Evolutionary conservation across 192 early-diverging fungal genomes (phyloP), one percentile per base, ranked within the genome.

Genomic region (Coemansia umbellata): DNA sequence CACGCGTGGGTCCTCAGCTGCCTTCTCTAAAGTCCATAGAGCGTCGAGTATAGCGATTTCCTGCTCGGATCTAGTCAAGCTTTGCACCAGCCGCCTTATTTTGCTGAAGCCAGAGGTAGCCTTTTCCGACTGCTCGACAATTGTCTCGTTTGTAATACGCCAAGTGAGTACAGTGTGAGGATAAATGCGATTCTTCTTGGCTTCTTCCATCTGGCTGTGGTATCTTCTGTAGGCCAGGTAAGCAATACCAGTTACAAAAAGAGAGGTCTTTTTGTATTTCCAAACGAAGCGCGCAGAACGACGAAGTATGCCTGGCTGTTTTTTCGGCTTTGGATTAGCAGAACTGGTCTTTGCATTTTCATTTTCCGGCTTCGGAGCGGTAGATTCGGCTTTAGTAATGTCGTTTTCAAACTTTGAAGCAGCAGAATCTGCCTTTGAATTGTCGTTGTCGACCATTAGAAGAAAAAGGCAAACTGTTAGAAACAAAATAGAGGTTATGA

Each of bases 1-100:
- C 45, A 82, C 49, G 18, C 81, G 61, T 24, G 68, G 67, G 32
- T 82, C 81, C 17, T 75, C 68, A 13, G 75, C 76, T 8, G 78
- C 81, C 28, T 66, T 66, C 50, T 78, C 72, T 5, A 80, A 53
- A 0, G 76, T 60, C 2, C 53, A 50, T 3, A 82, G 65, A 15
- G 75, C 66, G 19, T 78, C 63, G 9, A 76, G 48, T 40, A 82
- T 45, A 6, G 62, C 61, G 0, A 63, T 50, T 22, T 58, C 39
- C 37, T 53, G n/a, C n/a, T n/a, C n/a, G n/a, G n/a, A n/a, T n/a
- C n/a, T n/a, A n/a, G n/a, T n/a, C n/a, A n/a, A n/a, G n/a, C n/a
- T n/a, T n/a, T n/a, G n/a, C n/a, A n/a, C n/a, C n/a, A n/a, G n/a
- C n/a, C n/a, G n/a, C n/a, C n/a, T n/a, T n/a, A n/a, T n/a, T n/a